Base-by-base conservation (phyloP, 129 eudicot genomes). In the Pittosporum tobira region DNA sequence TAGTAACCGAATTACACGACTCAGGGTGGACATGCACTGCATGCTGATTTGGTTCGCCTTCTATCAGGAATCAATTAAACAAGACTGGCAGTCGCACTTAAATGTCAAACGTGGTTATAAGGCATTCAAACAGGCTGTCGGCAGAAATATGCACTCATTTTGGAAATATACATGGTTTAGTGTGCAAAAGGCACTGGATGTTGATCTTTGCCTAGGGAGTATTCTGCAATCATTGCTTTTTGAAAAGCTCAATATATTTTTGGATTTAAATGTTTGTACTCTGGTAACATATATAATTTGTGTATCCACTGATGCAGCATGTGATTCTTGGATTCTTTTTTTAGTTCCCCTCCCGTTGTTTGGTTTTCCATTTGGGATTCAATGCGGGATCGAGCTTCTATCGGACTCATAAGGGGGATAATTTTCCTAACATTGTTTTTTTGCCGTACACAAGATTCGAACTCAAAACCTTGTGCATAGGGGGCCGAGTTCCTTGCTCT, bases 1-100 rank as follows among this genome's bases (percentile, higher is more conserved):
- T n/a, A n/a, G 50, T 19, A 51, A 53, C 46, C 61, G 31, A 59
- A 59, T 62, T 37, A 53, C 30, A 16, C 46, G 47, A 57, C 57
- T 60, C 73, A 89, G 97, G 96, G 73, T 69, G 96, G 98, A 48
- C 96, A 91, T 53, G 72, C 90, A 11, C 48, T 91, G 72, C 98
- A 91, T 77, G 75, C 94, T 23, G 85, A 81, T 59, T 81, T 91
- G 64, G 87, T 83, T 65, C 94, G 83, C 44, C 63, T 48, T 40
- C 68, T 88, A 52, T 68, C 73, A 4, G 70, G 64, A 51, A 63
- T 53, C 26, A 19, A 43, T 61, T 40, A 40, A 70, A 36, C 48
- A 22, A 11, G 40, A 30, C 27, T 18, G 22, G 34, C 26, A 19
- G 7, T 12, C 24, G 7, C 4, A 22, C 12, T 59, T 53, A 27